Conservation (phyloP, 495 filamentous ascomycete species). For the Daldinia vernicosa region DNA sequence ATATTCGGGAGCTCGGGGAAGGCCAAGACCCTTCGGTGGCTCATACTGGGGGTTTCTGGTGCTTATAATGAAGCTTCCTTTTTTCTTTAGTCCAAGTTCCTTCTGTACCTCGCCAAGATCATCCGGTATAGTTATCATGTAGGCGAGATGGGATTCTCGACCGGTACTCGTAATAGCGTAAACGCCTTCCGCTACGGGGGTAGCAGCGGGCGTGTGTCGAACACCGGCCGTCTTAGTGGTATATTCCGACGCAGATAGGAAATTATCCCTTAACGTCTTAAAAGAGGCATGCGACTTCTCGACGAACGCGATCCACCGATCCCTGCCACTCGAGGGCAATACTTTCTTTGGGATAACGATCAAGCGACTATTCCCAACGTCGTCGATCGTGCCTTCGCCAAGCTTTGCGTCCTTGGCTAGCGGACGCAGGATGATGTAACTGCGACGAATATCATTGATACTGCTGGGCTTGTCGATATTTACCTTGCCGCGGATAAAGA, state of each 20-base stretch:
- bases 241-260: constrained; percentile 73
- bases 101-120: constrained; percentile 76
- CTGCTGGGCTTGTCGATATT: constrained; percentile 74
- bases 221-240: constrained; percentile 79
- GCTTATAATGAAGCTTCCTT: constrained; percentile 81
- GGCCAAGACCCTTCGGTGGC: constrained; percentile 67
- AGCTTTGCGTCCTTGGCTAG: constrained; percentile 74
- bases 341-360: constrained; percentile 88
- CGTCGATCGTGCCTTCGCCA: constrained; percentile 67
- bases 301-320: constrained; percentile 84
- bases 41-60: constrained; percentile 81
- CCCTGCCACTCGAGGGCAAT: constrained; percentile 73
- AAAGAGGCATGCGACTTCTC: constrained; percentile 77
- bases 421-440: constrained; percentile 84
- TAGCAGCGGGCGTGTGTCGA: constrained; percentile 74
- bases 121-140: constrained; percentile 80
- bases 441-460: constrained; percentile 76
- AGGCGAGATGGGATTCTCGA: constrained; percentile 77
- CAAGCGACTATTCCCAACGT: constrained; percentile 73
- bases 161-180: constrained; percentile 83
- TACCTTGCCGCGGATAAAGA: constrained; percentile 86
- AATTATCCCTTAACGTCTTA: constrained; percentile 74
- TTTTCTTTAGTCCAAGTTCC: constrained; percentile 74
- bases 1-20: constrained; percentile 76
- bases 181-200: constrained; percentile 83